A percentile compares a stretch with the other conserved stretches of the same genome.
Conservation (phyloP, 352 stramenopile genomes). For the Phytophthora chlamydospora region DNA sequence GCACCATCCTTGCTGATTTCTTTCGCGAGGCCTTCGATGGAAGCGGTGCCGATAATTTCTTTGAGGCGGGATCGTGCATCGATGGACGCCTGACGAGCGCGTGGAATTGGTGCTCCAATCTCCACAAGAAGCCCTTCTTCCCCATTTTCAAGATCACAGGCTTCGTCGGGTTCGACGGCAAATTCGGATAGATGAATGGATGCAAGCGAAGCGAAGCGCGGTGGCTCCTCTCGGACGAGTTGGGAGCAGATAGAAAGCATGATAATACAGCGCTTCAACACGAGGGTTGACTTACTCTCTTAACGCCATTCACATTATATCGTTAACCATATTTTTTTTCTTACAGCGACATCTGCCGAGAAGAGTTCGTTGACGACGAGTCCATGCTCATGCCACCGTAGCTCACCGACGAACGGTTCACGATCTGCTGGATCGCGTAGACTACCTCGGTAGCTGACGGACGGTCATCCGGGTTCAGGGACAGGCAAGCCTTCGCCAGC, state of each 20-base stretch:
- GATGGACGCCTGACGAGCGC: slow-evolving; percentile 96
- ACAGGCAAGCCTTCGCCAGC: slow-evolving; percentile 55
- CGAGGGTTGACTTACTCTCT: slow-evolving; percentile 19
- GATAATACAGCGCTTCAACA: slow-evolving; percentile 14
- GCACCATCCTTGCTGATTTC: slow-evolving; percentile 95
- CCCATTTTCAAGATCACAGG: slow-evolving; percentile 96
- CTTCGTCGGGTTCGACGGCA: slow-evolving; percentile 97
- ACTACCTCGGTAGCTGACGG: slow-evolving; percentile 63
- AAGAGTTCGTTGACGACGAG: slow-evolving; percentile 32
- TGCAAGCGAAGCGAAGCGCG: slow-evolving; percentile 3
- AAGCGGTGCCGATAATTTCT: slow-evolving; percentile 95
- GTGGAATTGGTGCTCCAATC: slow-evolving; percentile 98
- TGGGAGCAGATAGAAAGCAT: slow-evolving; percentile 19
- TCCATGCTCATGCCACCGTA: slow-evolving; percentile 18
- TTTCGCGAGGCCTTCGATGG: slow-evolving; percentile 97
- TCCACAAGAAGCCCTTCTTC: slow-evolving; percentile 95
- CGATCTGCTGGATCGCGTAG: slow-evolving; percentile 63
- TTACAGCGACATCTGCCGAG: slow-evolving; percentile 28
- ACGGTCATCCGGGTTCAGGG: slow-evolving; percentile 60
- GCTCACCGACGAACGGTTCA: slow-evolving; percentile 30
- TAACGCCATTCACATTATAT: slow-evolving; percentile 34
- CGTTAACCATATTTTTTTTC: slow-evolving; percentile 4
- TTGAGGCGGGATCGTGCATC: slow-evolving; percentile 96
- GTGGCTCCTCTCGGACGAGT: not conserved
- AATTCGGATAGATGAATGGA: slow-evolving; percentile 79